A percentile compares a stretch with the other conserved stretches of the same genome.
Evolutionary conservation across 1,284 basidiomycete genomes (phyloP).

Genomic region (Puccinia hordei): DNA sequence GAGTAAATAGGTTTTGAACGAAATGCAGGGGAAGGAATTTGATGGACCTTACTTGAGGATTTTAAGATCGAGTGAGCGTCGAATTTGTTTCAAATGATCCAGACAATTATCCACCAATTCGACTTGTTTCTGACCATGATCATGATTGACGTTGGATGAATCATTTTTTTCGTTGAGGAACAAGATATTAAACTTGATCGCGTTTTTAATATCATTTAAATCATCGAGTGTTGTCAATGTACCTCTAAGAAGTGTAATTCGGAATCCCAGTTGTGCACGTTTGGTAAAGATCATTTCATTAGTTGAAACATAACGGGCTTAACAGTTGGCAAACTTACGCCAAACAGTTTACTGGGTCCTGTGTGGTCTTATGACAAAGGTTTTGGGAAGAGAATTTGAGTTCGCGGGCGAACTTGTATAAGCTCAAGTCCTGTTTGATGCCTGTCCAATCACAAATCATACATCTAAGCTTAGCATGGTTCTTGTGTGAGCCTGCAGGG

Average conservation of each 20-base stretch:
- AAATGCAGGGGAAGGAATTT: background rate
- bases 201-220: conserved; percentile 9
- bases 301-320: background rate
- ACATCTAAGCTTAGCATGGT: conserved; percentile 9
- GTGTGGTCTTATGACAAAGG: background rate
- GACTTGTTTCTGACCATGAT: background rate
- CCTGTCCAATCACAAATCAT: conserved; percentile 9
- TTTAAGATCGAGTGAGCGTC: background rate
- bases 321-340: background rate
- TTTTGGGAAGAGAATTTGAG: background rate
- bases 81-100: background rate
- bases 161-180: background rate
- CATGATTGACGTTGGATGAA: background rate
- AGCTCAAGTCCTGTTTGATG: conserved; percentile 22
- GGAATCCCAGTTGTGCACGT: background rate
- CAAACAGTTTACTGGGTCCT: background rate
- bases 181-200: conserved; percentile 2
- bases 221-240: conserved; percentile 6
- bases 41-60: conserved; percentile 1
- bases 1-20: too few relatives aligned
- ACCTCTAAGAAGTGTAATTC: background rate
- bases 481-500: background rate
- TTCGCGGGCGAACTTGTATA: conserved; percentile 7
- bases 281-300: background rate
- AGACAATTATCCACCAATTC: background rate